These are phyloP conservation scores for Hortaea sp. DNA, from an alignment of 2,329 filamentous ascomycete species.

Conservation along the genomic window DNA sequence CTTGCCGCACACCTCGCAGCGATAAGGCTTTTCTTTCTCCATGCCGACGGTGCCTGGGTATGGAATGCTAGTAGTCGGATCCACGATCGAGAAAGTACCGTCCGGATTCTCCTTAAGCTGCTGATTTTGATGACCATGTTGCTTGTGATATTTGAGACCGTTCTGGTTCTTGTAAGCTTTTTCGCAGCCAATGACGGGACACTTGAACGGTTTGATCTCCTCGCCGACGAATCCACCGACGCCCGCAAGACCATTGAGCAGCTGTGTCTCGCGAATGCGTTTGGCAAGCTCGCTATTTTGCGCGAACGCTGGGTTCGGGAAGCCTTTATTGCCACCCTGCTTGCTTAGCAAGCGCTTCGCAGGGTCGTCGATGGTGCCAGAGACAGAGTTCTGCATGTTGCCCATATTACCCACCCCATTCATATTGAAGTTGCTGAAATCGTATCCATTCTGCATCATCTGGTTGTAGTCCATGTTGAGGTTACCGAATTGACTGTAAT, in stretches of 20 bases:
- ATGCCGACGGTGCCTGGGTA: conserved; percentile 97
- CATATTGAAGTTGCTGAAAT: conserved; percentile 10
- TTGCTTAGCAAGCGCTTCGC: conserved; percentile 83
- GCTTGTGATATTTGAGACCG: conserved; percentile 80
- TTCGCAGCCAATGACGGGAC: conserved; percentile 94
- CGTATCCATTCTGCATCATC: conserved; percentile 29
- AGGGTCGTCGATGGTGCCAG: conserved; percentile 70
- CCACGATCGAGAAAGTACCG: conserved; percentile 95
- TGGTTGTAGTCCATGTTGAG: conserved; percentile 29
- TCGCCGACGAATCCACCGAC: conserved; percentile 52
- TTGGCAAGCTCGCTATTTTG: conserved; percentile 66
- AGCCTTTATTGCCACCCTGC: conserved; percentile 54
- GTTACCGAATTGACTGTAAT: conserved; percentile 30
- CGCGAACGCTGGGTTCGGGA: conserved; percentile 53
- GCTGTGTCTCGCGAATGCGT: conserved; percentile 53
- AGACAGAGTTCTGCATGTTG: conserved; percentile 44
- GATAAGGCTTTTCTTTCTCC: conserved; percentile 99
- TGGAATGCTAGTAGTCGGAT: conserved; percentile 84
- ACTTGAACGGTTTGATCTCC: conserved; percentile 95
- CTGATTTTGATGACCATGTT: conserved; percentile 92
- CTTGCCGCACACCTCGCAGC: conserved; percentile 93
- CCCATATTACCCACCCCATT: conserved; percentile 43
- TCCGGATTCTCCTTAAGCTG: conserved; percentile 94
- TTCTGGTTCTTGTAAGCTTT: conserved; percentile 99
- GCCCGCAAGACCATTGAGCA: conserved; percentile 44